Conservation (phyloP, 2,329 filamentous ascomycete species). For the Phoma sp. region DNA sequence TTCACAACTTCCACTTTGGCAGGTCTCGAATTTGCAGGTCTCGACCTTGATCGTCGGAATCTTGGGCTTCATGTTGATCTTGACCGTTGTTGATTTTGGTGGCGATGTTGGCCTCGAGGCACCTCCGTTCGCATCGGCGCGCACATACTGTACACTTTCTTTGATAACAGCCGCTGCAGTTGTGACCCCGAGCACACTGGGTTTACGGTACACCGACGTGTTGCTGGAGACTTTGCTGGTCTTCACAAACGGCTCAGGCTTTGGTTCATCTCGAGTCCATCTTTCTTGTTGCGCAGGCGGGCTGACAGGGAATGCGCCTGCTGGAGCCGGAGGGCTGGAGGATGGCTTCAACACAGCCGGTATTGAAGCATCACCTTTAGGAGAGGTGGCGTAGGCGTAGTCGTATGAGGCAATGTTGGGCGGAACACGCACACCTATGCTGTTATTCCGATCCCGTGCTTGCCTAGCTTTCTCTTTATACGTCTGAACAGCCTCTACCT, state of each 20-base stretch:
- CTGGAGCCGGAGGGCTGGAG: constrained; percentile 21
- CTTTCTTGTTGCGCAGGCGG: constrained; percentile 28
- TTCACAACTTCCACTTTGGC: neutral
- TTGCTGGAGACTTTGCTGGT: constrained; percentile 9
- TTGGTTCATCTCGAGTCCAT: constrained; percentile 16
- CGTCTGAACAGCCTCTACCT: constrained; percentile 37
- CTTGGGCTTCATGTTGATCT: constrained; percentile 30
- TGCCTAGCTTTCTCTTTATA: constrained; percentile 38
- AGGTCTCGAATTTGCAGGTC: neutral
- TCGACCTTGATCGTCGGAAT: constrained; percentile 1
- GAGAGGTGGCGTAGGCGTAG: constrained; percentile 25
- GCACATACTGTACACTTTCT: constrained; percentile 8
- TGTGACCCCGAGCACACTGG: constrained; percentile 7
- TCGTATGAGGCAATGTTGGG: constrained; percentile 37
- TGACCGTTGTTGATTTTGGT: constrained; percentile 23
- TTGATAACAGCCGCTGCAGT: constrained; percentile 6
- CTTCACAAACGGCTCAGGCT: neutral
- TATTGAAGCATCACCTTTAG: neutral
- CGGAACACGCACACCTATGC: constrained; percentile 31
- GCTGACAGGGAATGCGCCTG: constrained; percentile 37
- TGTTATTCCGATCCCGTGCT: constrained; percentile 32
- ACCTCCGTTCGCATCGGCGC: constrained; percentile 17
- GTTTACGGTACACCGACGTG: constrained; percentile 20
- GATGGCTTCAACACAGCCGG: constrained; percentile 16
- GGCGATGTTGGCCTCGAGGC: constrained; percentile 16